phyloP scores from a whole-genome alignment of 129 eudicot genomes.

The Kitagawia praeruptora region DNA sequence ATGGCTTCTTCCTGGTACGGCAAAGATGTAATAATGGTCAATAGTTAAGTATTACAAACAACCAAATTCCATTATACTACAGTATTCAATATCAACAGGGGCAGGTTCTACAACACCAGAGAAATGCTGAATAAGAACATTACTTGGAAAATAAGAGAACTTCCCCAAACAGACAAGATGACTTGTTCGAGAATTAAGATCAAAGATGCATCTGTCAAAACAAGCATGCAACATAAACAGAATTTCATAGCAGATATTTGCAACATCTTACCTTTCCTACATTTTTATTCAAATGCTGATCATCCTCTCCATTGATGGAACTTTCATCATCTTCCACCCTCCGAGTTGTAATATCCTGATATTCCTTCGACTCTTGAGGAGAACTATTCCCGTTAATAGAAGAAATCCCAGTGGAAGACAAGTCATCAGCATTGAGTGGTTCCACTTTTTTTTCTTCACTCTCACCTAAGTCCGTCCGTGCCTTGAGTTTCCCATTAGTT shows the following conservation, averaged over 20 bases:
- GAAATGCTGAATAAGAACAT: background rate
- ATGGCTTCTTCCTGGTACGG: background rate
- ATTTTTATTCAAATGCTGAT: slow-evolving; percentile 26
- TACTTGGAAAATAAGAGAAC: background rate
- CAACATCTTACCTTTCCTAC: slow-evolving; percentile 35
- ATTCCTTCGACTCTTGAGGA: slow-evolving; percentile 28
- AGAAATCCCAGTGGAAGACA: background rate
- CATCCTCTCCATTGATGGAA: slow-evolving; percentile 21
- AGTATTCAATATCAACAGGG: background rate
- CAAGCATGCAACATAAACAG: too few relatives aligned
- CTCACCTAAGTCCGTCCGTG: slow-evolving; percentile 19
- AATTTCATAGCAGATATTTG: too few relatives aligned
- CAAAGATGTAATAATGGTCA: background rate
- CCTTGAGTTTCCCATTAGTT: slow-evolving; percentile 25
- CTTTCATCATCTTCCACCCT: slow-evolving; percentile 21
- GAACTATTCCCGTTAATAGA: slow-evolving; percentile 34
- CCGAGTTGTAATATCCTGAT: slow-evolving; percentile 10
- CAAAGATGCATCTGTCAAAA: background rate
- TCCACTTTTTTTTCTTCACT: slow-evolving; percentile 17
- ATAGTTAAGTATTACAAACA: background rate
- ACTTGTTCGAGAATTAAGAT: background rate
- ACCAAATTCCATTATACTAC: background rate
- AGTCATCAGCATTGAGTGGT: slow-evolving; percentile 12
- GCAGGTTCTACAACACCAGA: too few relatives aligned
- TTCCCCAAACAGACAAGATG: background rate